Evolutionary conservation across 2,329 filamentous ascomycete genomes (phyloP).

Genomic region (Bipolaris cookei): DNA sequence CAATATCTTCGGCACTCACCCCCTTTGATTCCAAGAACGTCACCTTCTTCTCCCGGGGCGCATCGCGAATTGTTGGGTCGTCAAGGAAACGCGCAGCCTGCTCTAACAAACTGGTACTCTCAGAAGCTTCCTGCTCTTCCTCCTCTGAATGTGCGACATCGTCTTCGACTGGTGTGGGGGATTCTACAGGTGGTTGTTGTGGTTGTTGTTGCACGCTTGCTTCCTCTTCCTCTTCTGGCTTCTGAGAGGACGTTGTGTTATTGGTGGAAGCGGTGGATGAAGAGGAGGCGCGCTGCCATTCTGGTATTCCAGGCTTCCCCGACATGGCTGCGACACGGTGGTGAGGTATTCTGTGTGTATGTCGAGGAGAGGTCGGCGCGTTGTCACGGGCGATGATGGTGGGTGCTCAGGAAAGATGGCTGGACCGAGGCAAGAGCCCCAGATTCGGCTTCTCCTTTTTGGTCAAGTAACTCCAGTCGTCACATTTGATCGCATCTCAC

Average conservation of each 20-base stretch:
- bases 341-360: not conserved
- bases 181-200: conserved; percentile 17
- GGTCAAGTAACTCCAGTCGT: not conserved
- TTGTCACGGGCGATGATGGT: conserved; percentile 12
- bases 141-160: conserved; percentile 8
- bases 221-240: conserved; percentile 25
- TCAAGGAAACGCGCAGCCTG: conserved; percentile 78
- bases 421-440: conserved; percentile 30
- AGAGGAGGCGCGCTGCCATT: conserved; percentile 42
- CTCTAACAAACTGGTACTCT: conserved; percentile 55
- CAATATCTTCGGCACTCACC: conserved; percentile 69
- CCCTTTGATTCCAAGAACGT: conserved; percentile 81
- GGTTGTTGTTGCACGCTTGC: conserved; percentile 20
- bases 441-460: conserved; percentile 12
- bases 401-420: conserved; percentile 25
- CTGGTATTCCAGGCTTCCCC: conserved; percentile 39
- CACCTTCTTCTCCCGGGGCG: conserved; percentile 73
- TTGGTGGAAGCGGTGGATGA: conserved; percentile 3
- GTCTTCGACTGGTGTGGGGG: conserved; percentile 20
- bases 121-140: conserved; percentile 5
- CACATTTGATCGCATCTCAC: too few species aligned
- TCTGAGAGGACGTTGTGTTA: conserved; percentile 11
- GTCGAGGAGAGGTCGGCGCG: conserved; percentile 1
- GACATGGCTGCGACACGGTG: conserved; percentile 19
- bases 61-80: conserved; percentile 73